Base-by-base conservation (phyloP, 2,329 filamentous ascomycete species). In the Aspergillus neoniger region DNA sequence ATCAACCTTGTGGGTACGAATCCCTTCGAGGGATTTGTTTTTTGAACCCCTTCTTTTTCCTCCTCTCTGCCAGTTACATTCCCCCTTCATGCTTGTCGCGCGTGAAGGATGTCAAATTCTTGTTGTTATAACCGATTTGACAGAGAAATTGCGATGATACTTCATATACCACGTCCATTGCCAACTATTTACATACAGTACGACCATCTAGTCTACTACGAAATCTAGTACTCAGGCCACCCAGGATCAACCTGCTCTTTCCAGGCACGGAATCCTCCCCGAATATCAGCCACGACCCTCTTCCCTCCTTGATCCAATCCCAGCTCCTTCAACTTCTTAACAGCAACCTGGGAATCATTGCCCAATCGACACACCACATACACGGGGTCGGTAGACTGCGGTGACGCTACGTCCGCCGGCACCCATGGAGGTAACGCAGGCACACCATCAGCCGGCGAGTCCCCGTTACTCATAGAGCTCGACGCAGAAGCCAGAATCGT, bases 281-380 rank as follows among this genome's bases (percentile, higher is more conserved):
- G 71, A n/a, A 81, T 76, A 61, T 81, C 79, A 3, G 72, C 72
- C 19, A 80, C 70, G 50, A 68, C 73, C 48, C 75, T 68, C 55
- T 73, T 58, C 0, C 75, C 75, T 17, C 67, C 65, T 23, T 64
- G 69, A 44, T 75, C 75, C 8, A 77, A 53, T 7, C 76, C 74
- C 8, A 77, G 55, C 14, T 79, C 73, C 55, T 77, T 79, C 48
- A 81, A 50, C 58, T 67, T 77, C 58, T 74, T 68, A 5, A 81
- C 80, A 0, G 75, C 80, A 21, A 79, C 65, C 61, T 81, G 80
- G 1, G 80, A 82, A 57, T 82, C 80, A 53, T 82, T 82, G 1
- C 80, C 80, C n/a, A 77, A 72, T 14, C 79, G 78, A 62, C 80
- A 82, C 8, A 82, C 74, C 15, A 81, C 77, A 53, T 79, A 79